Base-by-base conservation (phyloP, 352 stramenopile genomes). In the Pythium sukuiense region DNA sequence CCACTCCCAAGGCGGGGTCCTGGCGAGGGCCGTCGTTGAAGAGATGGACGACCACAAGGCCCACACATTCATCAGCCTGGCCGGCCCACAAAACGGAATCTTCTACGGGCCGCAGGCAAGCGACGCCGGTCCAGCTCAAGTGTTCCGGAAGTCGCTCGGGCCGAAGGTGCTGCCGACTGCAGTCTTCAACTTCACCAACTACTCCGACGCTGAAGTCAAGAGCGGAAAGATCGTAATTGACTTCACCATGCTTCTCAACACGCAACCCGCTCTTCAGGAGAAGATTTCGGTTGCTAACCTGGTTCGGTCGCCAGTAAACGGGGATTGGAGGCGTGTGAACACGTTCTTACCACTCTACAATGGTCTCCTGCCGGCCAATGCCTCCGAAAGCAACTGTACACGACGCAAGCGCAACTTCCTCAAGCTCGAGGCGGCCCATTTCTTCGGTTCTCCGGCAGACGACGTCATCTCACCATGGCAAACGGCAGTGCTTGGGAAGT, bases 1-100 rank as follows among this genome's bases (percentile, higher is more conserved):
- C 2, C 76, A 88, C 43, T 88, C 77, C 3, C 73, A 82, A 6
- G 79, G 77, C 4, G 79, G 79, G 0, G 48, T 74, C 1, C 48
- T 85, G 9, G 73, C 73, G 9, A 77, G 77, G 16, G 74, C 71
- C 9, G 77, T 87, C 12, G 54, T 85, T 24, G 79, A 87, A 62
- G 70, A 81, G 45, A 84, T 83, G 76, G 69, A 87, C 52, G 76
- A 85, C 56, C 79, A 87, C 68, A 76, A 77, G 11, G 73, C 77
- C 27, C 65, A 77, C 39, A 68, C 67, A 32, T 63, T 85, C 30
- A 73, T 87, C 49, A 82, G 72, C 61, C 64, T 87, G 12, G 79
- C 76, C 0, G 77, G 79, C 2, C 69, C 72, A 2, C 75, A 84
- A 49, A 86, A 85, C 61, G 76, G 79, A 24, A 69, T 77, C 56